These are phyloP conservation scores for Hypoxylon sp. DNA, from an alignment of 2,329 filamentous ascomycete genomes.

Conservation along the genomic window DNA sequence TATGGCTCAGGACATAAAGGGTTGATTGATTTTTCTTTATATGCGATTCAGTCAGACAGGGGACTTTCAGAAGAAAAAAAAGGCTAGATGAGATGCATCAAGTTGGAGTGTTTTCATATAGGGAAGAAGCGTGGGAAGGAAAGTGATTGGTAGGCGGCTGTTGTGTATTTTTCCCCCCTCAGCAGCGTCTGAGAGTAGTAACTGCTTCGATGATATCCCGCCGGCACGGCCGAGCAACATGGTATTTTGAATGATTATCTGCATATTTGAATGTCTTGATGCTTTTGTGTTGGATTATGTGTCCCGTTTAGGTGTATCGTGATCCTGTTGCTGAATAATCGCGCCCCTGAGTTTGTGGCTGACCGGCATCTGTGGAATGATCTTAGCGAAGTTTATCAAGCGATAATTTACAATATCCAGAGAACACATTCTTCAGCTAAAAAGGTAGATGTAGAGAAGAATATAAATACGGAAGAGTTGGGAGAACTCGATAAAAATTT, in stretches of 20 bases:
- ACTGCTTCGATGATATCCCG: constrained; percentile 55
- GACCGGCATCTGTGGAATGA: no score
- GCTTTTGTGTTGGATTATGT: background rate
- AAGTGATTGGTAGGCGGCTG: constrained; percentile 5
- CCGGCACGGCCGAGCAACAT: constrained; percentile 54
- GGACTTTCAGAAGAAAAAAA: constrained; percentile 22
- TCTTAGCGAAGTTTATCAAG: background rate
- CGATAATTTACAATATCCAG: no score
- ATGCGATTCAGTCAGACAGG: constrained; percentile 3
- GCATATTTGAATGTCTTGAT: constrained; percentile 4
- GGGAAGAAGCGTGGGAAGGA: background rate
- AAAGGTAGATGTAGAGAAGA: background rate
- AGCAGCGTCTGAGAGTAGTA: constrained; percentile 24
- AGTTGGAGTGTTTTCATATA: constrained; percentile 25
- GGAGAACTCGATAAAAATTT: background rate
- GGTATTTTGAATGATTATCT: constrained; percentile 39
- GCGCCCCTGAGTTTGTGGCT: background rate
- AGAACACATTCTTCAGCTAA: no score
- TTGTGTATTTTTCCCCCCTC: constrained; percentile 41
- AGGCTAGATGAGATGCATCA: constrained; percentile 25
- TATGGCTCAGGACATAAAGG: constrained; percentile 27
- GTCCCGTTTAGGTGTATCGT: background rate
- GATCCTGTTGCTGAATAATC: background rate
- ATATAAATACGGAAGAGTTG: background rate
- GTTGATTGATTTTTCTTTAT: constrained; percentile 21